A percentile compares a stretch with the other conserved stretches of the same genome.
These are phyloP conservation scores for Globisporangium nodosum DNA, from an alignment of 352 stramenopile genomes.

Conservation along the genomic window DNA sequence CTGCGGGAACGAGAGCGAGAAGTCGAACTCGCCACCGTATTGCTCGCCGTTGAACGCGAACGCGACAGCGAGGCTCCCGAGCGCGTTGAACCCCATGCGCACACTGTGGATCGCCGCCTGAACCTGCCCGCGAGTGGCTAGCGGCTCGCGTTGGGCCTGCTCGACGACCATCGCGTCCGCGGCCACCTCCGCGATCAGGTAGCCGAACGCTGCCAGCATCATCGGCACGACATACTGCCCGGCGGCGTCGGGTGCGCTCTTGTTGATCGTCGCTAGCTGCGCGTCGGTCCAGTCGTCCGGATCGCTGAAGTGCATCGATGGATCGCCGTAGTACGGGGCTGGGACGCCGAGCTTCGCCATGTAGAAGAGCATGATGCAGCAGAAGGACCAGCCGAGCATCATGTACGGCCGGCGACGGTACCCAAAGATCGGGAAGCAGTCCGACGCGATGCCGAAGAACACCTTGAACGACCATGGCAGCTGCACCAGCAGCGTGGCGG, in stretches of 20 bases:
- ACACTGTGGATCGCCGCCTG: slow-evolving; percentile 53
- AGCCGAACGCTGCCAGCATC: slow-evolving; percentile 66
- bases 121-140: slow-evolving; percentile 34
- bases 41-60: slow-evolving; percentile 43
- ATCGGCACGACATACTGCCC: slow-evolving; percentile 56
- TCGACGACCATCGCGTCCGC: slow-evolving; percentile 63
- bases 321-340: slow-evolving; percentile 43
- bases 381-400: slow-evolving; percentile 48
- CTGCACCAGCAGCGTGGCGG: slow-evolving; percentile 39
- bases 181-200: slow-evolving; percentile 49
- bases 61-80: slow-evolving; percentile 38
- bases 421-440: slow-evolving; percentile 55
- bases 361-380: slow-evolving; percentile 36
- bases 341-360: slow-evolving; percentile 33
- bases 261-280: slow-evolving; percentile 35
- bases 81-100: slow-evolving; percentile 37
- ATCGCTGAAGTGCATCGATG: slow-evolving; percentile 21
- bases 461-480: slow-evolving; percentile 57
- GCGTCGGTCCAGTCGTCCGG: slow-evolving; percentile 28
- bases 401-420: slow-evolving; percentile 59
- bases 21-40: slow-evolving; percentile 53
- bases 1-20: slow-evolving; percentile 45
- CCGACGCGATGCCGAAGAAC: slow-evolving; percentile 51
- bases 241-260: slow-evolving; percentile 24
- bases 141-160: slow-evolving; percentile 44